A percentile compares a stretch with the other conserved stretches of the same genome.
These are phyloP conservation scores for Leptographium radiaticola DNA, from an alignment of 2,329 filamentous ascomycete species.

Conservation along the genomic window DNA sequence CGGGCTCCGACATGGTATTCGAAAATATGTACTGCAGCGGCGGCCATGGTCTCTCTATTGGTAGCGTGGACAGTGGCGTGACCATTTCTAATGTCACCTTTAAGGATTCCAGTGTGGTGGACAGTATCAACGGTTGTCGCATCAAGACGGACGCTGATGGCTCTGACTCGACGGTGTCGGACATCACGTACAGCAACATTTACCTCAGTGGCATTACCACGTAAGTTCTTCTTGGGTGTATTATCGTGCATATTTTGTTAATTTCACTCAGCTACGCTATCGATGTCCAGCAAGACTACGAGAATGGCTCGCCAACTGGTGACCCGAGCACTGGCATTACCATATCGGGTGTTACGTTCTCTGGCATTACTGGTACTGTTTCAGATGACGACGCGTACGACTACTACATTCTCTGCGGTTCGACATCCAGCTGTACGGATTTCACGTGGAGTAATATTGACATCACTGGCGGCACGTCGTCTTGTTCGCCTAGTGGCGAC, in stretches of 20 bases:
- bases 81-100: slow-evolving; percentile 37
- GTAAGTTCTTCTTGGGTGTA: neutral
- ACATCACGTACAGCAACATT: slow-evolving; percentile 40
- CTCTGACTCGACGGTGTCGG: slow-evolving; percentile 32
- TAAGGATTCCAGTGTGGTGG: slow-evolving; percentile 2
- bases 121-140: slow-evolving; percentile 23
- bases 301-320: slow-evolving; percentile 27
- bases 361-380: slow-evolving; percentile 16
- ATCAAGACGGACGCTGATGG: slow-evolving; percentile 42
- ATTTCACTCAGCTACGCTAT: slow-evolving; percentile 32
- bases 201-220: slow-evolving; percentile 28
- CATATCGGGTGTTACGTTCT: slow-evolving; percentile 25
- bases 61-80: slow-evolving; percentile 32
- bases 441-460: neutral
- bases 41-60: slow-evolving; percentile 42
- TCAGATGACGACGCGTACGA: slow-evolving; percentile 17
- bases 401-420: slow-evolving; percentile 24
- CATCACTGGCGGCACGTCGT: neutral
- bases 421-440: neutral
- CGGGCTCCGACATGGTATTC: slow-evolving; percentile 22
- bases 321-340: slow-evolving; percentile 31
- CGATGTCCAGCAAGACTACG: slow-evolving; percentile 45
- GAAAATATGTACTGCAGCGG: slow-evolving; percentile 30
- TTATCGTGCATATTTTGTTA: neutral
- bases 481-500: neutral